These are phyloP conservation scores for Staphylotrichum longicolle DNA, from an alignment of 495 filamentous ascomycete species.

Conservation along the genomic window DNA sequence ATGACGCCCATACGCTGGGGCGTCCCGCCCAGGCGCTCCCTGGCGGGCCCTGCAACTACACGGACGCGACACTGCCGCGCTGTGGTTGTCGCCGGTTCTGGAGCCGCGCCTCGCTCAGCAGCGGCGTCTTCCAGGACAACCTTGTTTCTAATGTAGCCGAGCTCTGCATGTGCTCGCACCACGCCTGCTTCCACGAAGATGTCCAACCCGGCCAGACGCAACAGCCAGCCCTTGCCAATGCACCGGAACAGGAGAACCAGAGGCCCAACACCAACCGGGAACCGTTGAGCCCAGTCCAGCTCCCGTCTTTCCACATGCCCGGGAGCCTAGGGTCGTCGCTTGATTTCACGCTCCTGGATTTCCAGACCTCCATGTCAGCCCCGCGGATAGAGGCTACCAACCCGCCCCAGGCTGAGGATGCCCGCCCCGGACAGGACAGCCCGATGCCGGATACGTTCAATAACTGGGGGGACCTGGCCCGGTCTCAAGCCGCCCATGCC, in stretches of 20 bases:
- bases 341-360: conserved; percentile 36
- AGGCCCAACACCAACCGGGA: conserved; percentile 40
- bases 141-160: conserved; percentile 31
- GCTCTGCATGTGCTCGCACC: conserved; percentile 68
- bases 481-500: conserved; percentile 36
- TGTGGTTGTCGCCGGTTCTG: conserved; percentile 70
- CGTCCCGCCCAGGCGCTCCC: conserved; percentile 40
- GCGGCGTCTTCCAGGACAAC: conserved; percentile 20
- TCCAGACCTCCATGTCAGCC: conserved; percentile 27
- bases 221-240: conserved; percentile 19
- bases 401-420: conserved; percentile 25
- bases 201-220: conserved; percentile 28
- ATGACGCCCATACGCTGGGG: conserved; percentile 38
- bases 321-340: conserved; percentile 32
- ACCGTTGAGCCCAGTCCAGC: conserved; percentile 46
- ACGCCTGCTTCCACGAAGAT: conserved; percentile 68
- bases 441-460: conserved; percentile 52
- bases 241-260: conserved; percentile 47
- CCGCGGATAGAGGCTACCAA: conserved; percentile 22
- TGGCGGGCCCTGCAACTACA: conserved; percentile 61
- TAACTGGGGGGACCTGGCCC: conserved; percentile 44
- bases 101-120: conserved; percentile 40
- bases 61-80: conserved; percentile 50
- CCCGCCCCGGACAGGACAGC: conserved; percentile 30
- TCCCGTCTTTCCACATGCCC: conserved; percentile 37